A percentile compares a stretch with the other conserved stretches of the same genome.
Evolutionary conservation across 2,329 filamentous ascomycete genomes (phyloP).

Genomic region (Mycosphaerelloides madeirae): DNA sequence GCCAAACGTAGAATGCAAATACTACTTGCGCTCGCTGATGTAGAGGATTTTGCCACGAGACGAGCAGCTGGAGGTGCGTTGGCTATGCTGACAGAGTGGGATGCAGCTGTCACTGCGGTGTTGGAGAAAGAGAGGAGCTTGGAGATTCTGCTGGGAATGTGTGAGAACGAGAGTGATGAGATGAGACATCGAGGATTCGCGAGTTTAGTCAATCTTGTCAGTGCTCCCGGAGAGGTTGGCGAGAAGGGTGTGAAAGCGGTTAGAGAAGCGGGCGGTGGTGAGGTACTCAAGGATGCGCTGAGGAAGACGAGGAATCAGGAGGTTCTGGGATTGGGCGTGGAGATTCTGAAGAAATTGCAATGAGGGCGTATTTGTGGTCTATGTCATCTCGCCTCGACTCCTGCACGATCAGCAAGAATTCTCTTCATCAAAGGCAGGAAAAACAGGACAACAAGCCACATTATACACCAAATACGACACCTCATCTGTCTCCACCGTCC

Average conservation of each 20-base stretch:
- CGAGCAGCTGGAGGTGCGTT: constrained; percentile 83
- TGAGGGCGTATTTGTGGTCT: neutral
- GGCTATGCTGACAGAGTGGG: constrained; percentile 75
- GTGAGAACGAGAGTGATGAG: constrained; percentile 63
- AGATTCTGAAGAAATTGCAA: constrained; percentile 9
- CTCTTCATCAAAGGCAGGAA: too few species aligned
- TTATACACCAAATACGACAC: too few species aligned
- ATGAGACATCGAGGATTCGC: constrained; percentile 69
- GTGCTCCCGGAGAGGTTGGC: constrained; percentile 62
- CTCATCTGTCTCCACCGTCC: too few species aligned
- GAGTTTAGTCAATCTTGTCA: constrained; percentile 58
- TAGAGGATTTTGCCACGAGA: constrained; percentile 73
- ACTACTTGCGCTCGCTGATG: constrained; percentile 78
- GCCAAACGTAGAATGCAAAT: constrained; percentile 74
- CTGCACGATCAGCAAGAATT: too few species aligned
- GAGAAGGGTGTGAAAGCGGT: constrained; percentile 56
- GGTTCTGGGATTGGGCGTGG: constrained; percentile 47
- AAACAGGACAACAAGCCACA: too few species aligned
- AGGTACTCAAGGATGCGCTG: constrained; percentile 64
- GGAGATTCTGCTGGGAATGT: constrained; percentile 73
- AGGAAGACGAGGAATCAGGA: constrained; percentile 64
- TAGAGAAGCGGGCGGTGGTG: constrained; percentile 57
- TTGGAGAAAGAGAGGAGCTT: constrained; percentile 66
- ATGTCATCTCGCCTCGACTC: too few species aligned
- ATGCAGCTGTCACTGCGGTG: constrained; percentile 67